Base-by-base conservation (phyloP, 306 rosid genomes). In the Vicia faba region DNA sequence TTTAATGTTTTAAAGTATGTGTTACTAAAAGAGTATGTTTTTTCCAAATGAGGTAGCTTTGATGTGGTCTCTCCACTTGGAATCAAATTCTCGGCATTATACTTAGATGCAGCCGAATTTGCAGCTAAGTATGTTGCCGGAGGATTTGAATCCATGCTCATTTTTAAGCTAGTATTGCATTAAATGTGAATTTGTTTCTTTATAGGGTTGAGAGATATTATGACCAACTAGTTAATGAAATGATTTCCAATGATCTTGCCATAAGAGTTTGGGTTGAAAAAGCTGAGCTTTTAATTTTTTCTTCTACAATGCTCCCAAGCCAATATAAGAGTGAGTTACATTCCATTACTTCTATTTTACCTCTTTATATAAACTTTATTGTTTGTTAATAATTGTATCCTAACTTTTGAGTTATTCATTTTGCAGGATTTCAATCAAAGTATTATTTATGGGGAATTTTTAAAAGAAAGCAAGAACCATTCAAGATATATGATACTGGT, bases 391-490 rank as follows among this genome's bases (percentile, higher is more conserved):
- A 45, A 26, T 54, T 36, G 59, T 35, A 10, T 41, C 13, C 14
- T 41, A 44, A 45, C 3, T 36, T 54, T 13, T 61, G 36, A 56
- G 18, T 61, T 57, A 56, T 8, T 64, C 10, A 29, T 43, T 64
- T 38, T 78, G 81, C 85, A 89, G 98, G 82, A 79, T 82, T 89
- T 80, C 83, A 71, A 50, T 15, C 65, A 18, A 92, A 83, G 74
- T 74, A 77, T 38, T 92, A 85, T 62, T 74, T 92, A 66, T 92
- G 95, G 95, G 98, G 98, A 0, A 83, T 81, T 38, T 92, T 87
- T 49, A 86, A 82, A 68, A 64, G 59, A 56, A 87, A 68, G 62
- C 72, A 75, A 75, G 4, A 51, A 41, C 65, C 60, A 18, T 12
- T 9, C 2, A 46, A 46, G 12, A 68, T 48, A 20, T 1, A 20